Conservation (phyloP, 148 eudicot genomes). For the Hydrangea macrophylla region DNA sequence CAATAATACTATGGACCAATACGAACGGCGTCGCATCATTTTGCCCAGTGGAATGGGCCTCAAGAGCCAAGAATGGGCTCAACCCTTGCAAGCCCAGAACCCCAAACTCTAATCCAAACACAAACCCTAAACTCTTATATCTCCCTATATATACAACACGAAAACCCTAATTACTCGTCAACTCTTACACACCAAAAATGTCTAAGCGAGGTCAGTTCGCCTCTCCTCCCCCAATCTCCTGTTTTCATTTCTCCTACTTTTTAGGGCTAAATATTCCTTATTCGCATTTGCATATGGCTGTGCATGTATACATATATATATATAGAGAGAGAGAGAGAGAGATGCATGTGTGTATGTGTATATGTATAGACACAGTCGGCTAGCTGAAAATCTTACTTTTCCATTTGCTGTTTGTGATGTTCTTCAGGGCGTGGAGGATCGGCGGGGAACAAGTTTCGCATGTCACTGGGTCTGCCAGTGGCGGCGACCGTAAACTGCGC, state of each 20-base stretch:
- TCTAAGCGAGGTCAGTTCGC: constrained; percentile 46
- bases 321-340: no score
- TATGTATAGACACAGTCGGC: no score
- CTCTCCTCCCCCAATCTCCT: not conserved
- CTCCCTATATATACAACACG: not conserved
- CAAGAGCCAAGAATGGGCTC: no score
- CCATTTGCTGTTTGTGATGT: not conserved
- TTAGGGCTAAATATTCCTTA: not conserved
- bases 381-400: not conserved
- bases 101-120: no score
- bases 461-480: constrained; percentile 75
- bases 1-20: no score
- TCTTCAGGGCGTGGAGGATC: constrained; percentile 59
- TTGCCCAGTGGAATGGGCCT: no score
- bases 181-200: constrained; percentile 31
- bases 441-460: constrained; percentile 71
- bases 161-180: constrained; percentile 4
- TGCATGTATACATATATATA: no score
- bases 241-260: not conserved
- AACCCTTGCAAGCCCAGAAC: no score
- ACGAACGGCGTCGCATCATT: no score
- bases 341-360: no score
- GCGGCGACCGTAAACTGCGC: constrained; percentile 67
- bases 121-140: constrained; percentile 7
- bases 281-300: not conserved